Evolutionary conservation across 768 basidiomycete species (phyloP).

Genomic region (Lactarius sanguifluus): DNA sequence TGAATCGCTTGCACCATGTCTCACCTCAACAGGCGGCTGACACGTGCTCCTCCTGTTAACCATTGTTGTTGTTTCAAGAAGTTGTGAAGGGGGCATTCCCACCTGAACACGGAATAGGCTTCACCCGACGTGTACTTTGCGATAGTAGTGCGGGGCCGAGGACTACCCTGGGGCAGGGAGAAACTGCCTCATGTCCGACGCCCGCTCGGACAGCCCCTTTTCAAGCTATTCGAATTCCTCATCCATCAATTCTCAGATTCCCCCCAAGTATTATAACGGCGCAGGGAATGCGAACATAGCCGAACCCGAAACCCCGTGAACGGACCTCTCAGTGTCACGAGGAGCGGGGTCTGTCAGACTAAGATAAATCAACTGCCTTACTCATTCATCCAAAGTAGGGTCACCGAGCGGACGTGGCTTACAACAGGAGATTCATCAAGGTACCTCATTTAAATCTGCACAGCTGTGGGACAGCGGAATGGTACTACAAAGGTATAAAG

Average conservation of each 20-base stretch:
- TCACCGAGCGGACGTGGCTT: not conserved
- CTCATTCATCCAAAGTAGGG: not conserved
- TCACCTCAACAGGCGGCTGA: not conserved
- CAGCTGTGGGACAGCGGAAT: not conserved
- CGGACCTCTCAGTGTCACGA: no score
- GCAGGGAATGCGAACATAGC: no score
- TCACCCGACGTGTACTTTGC: not conserved
- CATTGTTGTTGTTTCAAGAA: not conserved
- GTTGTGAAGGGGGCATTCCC: not conserved
- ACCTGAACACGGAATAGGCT: no score
- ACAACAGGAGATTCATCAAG: not conserved
- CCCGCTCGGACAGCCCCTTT: not conserved
- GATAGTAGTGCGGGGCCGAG: not conserved
- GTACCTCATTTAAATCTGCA: not conserved
- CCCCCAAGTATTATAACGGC: no score
- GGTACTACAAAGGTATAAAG: conserved; percentile 9
- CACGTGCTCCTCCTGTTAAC: not conserved
- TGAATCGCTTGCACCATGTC: not conserved
- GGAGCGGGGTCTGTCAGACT: no score
- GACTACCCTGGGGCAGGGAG: not conserved
- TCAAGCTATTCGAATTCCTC: no score
- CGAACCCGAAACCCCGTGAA: no score
- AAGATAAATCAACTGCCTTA: not conserved
- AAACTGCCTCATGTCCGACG: not conserved
- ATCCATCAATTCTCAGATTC: no score